Base-by-base conservation (phyloP, 139 green algal species). In the Asterochloris erici region DNA sequence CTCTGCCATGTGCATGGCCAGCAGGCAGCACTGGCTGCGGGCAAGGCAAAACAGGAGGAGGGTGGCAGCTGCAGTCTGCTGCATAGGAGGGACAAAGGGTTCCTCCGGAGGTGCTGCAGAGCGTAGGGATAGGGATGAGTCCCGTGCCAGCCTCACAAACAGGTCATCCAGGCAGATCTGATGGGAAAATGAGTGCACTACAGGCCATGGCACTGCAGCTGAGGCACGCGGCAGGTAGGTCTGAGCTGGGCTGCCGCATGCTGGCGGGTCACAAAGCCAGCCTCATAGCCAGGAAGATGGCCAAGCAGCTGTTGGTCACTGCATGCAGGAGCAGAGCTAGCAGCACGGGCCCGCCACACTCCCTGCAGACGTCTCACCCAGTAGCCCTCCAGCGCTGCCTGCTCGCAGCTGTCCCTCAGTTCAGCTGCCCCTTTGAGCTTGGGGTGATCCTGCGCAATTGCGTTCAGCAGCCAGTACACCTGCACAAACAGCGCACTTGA, bases 401-500 rank as follows among this genome's bases (percentile, higher is more conserved):
- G 84, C 81, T 98, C 95, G 79, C 90, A 93, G 0, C 73, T 74
- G 23, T 96, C 92, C 1, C 86, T 84, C 71, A 95, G 75, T 10
- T 85, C 80, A 0, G 70, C 77, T 16, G 89, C 83, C 24, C 92
- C 82, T 62, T 89, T 87, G 81, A 90, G 89, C 64, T 91, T 92
- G 0, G 91, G 91, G 63, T 94, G 87, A 87, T 98, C 96, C 81
- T 98, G 96, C 13, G 87, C 88, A 68, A 98, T 92, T 27, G 96
- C 94, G 78, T 95, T 85, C 82, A 98, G 84, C 63, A 98, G 88
- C 96, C 96, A 98, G 77, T 97, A 94, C 15, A 94, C 85, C 92
- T 97, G 89, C 84, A 75, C 79, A 81, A 23, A 61, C 66, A 83
- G 38, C 38, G 38, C 38, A 54, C 38, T 54, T 54, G 38, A 54